Conservation (phyloP, 495 filamentous ascomycete genomes). For the Neurospora sp. region DNA sequence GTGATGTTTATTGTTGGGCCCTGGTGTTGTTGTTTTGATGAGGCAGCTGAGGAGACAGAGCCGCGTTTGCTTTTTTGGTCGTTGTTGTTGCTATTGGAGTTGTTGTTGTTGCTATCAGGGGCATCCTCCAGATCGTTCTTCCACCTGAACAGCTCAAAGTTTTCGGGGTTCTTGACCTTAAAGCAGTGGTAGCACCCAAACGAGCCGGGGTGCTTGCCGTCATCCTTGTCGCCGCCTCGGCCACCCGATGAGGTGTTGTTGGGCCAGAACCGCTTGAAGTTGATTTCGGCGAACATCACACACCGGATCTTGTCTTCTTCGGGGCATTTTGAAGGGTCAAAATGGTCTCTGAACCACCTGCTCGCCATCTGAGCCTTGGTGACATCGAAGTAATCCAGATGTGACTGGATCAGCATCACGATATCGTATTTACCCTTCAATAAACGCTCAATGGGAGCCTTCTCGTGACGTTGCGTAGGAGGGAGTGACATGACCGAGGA, state of each 20-base stretch:
- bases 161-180: conserved; percentile 6
- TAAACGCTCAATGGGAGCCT: neutral
- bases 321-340: conserved; percentile 6
- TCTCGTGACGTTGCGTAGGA: neutral
- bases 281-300: conserved; percentile 14
- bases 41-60: neutral
- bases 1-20: neutral
- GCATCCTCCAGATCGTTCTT: conserved; percentile 3
- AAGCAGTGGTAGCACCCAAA: conserved; percentile 24
- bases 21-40: neutral
- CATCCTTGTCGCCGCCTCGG: neutral
- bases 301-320: conserved; percentile 8
- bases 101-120: neutral
- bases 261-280: conserved; percentile 12
- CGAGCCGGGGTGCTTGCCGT: conserved; percentile 3
- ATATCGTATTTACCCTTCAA: neutral
- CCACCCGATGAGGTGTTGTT: neutral
- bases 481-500: neutral
- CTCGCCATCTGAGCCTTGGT: conserved; percentile 1
- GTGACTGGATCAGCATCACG: conserved; percentile 1
- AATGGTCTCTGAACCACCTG: conserved; percentile 7
- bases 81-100: neutral
- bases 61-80: neutral
- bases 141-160: conserved; percentile 18
- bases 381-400: conserved; percentile 11